Conservation (phyloP, 2,329 filamentous ascomycete species). For the Phoma sp. region DNA sequence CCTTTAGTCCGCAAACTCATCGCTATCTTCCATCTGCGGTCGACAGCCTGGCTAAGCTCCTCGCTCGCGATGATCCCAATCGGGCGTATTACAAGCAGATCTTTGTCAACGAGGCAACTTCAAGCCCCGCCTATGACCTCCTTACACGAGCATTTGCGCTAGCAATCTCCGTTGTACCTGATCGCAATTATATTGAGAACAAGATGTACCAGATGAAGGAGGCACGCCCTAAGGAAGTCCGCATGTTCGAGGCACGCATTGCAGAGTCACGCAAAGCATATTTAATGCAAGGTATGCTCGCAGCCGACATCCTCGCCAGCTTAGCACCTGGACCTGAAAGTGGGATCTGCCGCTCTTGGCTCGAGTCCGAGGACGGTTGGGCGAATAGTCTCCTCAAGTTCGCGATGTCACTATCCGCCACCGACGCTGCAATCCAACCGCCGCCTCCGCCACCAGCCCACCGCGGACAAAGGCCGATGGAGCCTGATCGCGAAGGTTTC, state of each 20-base stretch:
- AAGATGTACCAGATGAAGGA: conserved; percentile 41
- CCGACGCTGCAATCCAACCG: conserved; percentile 37
- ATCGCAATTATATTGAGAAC: conserved; percentile 64
- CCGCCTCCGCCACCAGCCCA: conserved; percentile 38
- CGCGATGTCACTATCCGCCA: conserved; percentile 67
- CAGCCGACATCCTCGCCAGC: conserved; percentile 85
- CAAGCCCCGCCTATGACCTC: conserved; percentile 74
- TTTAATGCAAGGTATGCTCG: conserved; percentile 89
- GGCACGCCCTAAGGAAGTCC: conserved; percentile 55
- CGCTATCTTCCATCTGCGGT: conserved; percentile 89
- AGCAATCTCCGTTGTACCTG: conserved; percentile 84
- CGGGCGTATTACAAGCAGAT: conserved; percentile 82
- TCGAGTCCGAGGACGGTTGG: conserved; percentile 84
- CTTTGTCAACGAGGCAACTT: conserved; percentile 74
- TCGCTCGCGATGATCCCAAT: conserved; percentile 94
- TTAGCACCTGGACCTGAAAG: conserved; percentile 76
- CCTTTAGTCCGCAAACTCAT: conserved; percentile 82
- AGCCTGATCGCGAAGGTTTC: conserved; percentile 46
- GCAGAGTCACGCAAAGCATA: conserved; percentile 86
- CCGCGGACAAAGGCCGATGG: conserved; percentile 44
- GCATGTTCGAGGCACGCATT: conserved; percentile 62
- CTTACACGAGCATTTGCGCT: conserved; percentile 87
- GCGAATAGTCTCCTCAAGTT: conserved; percentile 80
- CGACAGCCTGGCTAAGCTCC: conserved; percentile 87
- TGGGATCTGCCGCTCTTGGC: conserved; percentile 78